These are phyloP conservation scores for Mucor sp. DNA, from an alignment of 371 early-diverging fungal genomes.

Conservation along the genomic window DNA sequence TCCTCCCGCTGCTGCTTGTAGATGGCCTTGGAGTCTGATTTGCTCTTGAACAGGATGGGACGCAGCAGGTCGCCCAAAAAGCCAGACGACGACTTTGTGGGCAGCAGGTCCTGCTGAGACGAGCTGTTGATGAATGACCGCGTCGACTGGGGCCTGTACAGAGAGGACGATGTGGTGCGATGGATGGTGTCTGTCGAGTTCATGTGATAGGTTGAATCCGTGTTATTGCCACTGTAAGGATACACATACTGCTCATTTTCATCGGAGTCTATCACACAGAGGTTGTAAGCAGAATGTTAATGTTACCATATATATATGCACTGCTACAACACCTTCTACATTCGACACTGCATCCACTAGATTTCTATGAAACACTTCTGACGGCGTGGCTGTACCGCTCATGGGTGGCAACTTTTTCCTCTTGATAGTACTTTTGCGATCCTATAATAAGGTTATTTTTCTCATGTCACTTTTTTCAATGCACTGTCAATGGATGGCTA, in stretches of 20 bases:
- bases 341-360: slow-evolving; percentile 52
- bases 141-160: slow-evolving; percentile 29
- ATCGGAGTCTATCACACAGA: slow-evolving; percentile 40
- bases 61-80: slow-evolving; percentile 17
- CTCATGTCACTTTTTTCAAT: background rate
- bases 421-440: slow-evolving; percentile 10
- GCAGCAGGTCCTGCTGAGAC: background rate
- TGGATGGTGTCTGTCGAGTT: slow-evolving; percentile 16
- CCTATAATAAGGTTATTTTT: background rate
- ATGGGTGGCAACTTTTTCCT: slow-evolving; percentile 18
- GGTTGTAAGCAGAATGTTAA: background rate
- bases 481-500: slow-evolving; percentile 13
- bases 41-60: slow-evolving; percentile 21
- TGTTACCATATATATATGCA: background rate
- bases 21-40: slow-evolving; percentile 6
- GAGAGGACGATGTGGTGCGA: slow-evolving; percentile 14
- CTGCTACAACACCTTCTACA: slow-evolving; percentile 20
- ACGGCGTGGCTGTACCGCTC: slow-evolving; percentile 42
- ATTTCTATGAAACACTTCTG: slow-evolving; percentile 52
- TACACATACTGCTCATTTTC: slow-evolving; percentile 54
- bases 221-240: slow-evolving; percentile 36
- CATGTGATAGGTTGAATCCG: slow-evolving; percentile 13
- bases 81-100: background rate
- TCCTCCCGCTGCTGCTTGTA: slow-evolving; percentile 10
- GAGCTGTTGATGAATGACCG: slow-evolving; percentile 18